Conservation (phyloP, 257 asterid genomes). For the Ophiorrhiza pumila region DNA sequence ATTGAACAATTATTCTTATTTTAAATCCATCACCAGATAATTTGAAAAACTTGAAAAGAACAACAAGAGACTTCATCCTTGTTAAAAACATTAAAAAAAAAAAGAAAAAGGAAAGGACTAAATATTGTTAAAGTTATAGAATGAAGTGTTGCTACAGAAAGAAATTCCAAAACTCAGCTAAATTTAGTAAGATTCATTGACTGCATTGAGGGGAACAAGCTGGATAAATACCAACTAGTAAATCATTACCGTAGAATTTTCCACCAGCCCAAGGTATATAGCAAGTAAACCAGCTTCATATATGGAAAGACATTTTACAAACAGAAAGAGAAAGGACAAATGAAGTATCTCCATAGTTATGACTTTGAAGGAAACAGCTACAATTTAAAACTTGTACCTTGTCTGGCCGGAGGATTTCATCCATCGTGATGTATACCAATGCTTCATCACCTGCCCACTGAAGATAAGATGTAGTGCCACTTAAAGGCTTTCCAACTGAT, state of each 20-base stretch:
- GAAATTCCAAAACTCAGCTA: background rate
- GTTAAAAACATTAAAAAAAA: too few relatives aligned
- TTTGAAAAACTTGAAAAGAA: background rate
- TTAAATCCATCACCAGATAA: background rate
- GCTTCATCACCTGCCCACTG: slow-evolving; percentile 89
- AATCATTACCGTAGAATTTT: background rate
- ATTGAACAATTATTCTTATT: background rate
- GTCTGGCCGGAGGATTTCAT: slow-evolving; percentile 86
- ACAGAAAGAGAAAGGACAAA: background rate
- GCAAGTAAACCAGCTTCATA: background rate
- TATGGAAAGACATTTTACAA: too few relatives aligned
- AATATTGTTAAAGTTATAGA: background rate
- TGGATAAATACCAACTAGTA: background rate
- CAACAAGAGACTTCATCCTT: background rate
- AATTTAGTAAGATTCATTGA: background rate
- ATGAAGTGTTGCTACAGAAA: background rate
- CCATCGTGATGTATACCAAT: slow-evolving; percentile 81
- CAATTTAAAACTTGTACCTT: slow-evolving; percentile 49
- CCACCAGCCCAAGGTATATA: background rate
- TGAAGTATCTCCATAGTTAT: background rate
- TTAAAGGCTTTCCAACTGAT: slow-evolving; percentile 67
- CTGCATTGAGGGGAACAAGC: background rate
- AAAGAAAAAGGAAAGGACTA: too few relatives aligned
- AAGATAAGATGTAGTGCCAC: slow-evolving; percentile 57
- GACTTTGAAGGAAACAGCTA: background rate